Percentiles rank a stretch among this genome's conserved stretches.
These are phyloP conservation scores for Fusarium sp. DNA, from an alignment of 2,329 filamentous ascomycete species.

Conservation along the genomic window DNA sequence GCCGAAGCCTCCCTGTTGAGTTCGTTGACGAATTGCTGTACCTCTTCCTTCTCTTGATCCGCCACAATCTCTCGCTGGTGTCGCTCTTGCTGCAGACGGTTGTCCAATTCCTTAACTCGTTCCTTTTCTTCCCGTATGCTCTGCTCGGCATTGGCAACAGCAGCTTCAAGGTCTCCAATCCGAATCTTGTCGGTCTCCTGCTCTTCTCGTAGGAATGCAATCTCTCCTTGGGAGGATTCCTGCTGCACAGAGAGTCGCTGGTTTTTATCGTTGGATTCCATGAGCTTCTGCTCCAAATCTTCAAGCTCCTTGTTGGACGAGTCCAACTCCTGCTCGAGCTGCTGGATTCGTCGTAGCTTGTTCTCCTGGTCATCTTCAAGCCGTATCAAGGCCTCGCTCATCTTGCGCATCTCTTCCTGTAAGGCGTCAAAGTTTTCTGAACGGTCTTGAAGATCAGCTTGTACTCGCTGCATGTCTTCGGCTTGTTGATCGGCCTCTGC, in stretches of 20 bases:
- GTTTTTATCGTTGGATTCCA: constrained; percentile 87
- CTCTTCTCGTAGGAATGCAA: constrained; percentile 94
- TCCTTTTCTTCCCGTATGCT: constrained; percentile 88
- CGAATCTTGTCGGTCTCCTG: constrained; percentile 98
- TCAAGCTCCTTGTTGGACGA: constrained; percentile 90
- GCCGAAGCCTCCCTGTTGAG: constrained; percentile 85
- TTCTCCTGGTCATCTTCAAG: constrained; percentile 90
- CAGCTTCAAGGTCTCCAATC: constrained; percentile 91
- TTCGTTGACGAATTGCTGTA: constrained; percentile 92
- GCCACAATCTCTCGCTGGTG: constrained; percentile 89
- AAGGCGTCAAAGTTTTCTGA: constrained; percentile 91
- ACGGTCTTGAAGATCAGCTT: constrained; percentile 78
- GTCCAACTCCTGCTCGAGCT: constrained; percentile 83
- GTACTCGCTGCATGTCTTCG: constrained; percentile 76
- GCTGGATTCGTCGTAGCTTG: constrained; percentile 81
- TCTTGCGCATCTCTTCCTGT: constrained; percentile 91
- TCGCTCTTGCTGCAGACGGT: constrained; percentile 81
- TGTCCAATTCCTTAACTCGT: constrained; percentile 75
- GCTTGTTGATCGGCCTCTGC: constrained; percentile 79
- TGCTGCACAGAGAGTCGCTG: constrained; percentile 90
- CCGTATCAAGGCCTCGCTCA: constrained; percentile 86
- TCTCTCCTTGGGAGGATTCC: constrained; percentile 92
- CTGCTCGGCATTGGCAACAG: constrained; percentile 82
- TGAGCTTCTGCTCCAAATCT: constrained; percentile 83
- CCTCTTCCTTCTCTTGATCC: constrained; percentile 91